Evolutionary conservation across 805 yeast genomes (phyloP).

Genomic region (Blastobotrys peoriensis): DNA sequence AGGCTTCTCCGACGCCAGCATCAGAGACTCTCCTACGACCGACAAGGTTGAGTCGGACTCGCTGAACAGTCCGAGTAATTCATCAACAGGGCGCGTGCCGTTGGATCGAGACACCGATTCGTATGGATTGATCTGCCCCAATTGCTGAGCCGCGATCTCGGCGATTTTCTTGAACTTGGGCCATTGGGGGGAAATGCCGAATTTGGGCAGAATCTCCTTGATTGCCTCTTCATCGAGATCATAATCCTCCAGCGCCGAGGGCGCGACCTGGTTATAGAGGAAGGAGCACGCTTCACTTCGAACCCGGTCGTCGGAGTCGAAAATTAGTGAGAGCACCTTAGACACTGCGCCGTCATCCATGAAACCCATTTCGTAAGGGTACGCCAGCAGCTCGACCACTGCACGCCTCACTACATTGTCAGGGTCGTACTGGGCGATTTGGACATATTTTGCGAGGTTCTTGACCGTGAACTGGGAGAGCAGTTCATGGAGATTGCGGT

Average conservation of each 20-base stretch:
- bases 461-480: constrained; percentile 74
- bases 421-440: constrained; percentile 52
- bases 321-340: constrained; percentile 37
- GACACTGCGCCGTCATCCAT: constrained; percentile 53
- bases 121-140: not conserved
- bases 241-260: constrained; percentile 1
- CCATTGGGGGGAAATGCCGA: not conserved
- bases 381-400: constrained; percentile 50
- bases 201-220: constrained; percentile 2
- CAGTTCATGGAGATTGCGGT: constrained; percentile 47
- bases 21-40: not conserved
- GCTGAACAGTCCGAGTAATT: not conserved
- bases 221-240: not conserved
- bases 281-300: constrained; percentile 36
- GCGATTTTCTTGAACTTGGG: not conserved
- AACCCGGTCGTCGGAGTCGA: constrained; percentile 31
- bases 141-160: not conserved
- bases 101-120: not conserved
- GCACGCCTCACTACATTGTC: constrained; percentile 50
- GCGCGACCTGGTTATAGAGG: not conserved
- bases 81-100: not conserved
- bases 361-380: constrained; percentile 50
- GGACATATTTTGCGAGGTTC: constrained; percentile 58
- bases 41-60: not conserved
- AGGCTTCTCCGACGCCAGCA: not conserved